A percentile compares a stretch with the other conserved stretches of the same genome.
Conservation (phyloP, 441 rosid species). For the Pelargonium cotyledonis region DNA sequence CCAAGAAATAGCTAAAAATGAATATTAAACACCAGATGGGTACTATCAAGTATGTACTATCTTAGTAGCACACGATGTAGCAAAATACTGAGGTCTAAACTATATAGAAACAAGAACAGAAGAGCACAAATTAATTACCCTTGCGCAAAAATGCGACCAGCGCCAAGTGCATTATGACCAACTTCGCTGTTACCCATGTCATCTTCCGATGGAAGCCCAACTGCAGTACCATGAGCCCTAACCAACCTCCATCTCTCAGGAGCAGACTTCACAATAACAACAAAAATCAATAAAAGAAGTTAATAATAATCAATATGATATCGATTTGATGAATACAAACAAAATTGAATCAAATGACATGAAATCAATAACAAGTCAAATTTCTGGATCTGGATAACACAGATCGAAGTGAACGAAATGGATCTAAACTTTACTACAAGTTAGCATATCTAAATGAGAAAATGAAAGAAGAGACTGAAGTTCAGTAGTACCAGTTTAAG, state of each 20-base stretch:
- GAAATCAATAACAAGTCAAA: neutral
- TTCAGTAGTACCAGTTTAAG: slow-evolving; percentile 50
- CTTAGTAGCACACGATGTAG: too few relatives aligned
- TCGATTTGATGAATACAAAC: neutral
- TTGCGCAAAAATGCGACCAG: slow-evolving; percentile 90
- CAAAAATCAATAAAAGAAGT: neutral
- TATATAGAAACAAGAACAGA: neutral
- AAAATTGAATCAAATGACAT: neutral
- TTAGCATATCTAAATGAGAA: neutral
- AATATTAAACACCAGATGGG: too few relatives aligned
- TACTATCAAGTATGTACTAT: too few relatives aligned
- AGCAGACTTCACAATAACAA: slow-evolving; percentile 33
- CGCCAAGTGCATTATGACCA: slow-evolving; percentile 97
- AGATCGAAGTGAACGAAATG: neutral
- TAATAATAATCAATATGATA: too few relatives aligned
- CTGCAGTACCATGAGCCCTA: slow-evolving; percentile 84
- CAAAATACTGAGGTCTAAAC: neutral
- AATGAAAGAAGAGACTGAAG: too few relatives aligned
- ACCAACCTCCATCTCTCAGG: slow-evolving; percentile 83
- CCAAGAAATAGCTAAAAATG: too few relatives aligned
- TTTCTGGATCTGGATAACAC: neutral
- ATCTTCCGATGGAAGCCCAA: slow-evolving; percentile 93
- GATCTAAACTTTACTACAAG: neutral
- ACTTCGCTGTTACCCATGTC: slow-evolving; percentile 99
- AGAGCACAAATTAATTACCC: slow-evolving; percentile 35